Evolutionary conservation across 768 basidiomycete genomes (phyloP).

Genomic region (Lyophyllum semitale): DNA sequence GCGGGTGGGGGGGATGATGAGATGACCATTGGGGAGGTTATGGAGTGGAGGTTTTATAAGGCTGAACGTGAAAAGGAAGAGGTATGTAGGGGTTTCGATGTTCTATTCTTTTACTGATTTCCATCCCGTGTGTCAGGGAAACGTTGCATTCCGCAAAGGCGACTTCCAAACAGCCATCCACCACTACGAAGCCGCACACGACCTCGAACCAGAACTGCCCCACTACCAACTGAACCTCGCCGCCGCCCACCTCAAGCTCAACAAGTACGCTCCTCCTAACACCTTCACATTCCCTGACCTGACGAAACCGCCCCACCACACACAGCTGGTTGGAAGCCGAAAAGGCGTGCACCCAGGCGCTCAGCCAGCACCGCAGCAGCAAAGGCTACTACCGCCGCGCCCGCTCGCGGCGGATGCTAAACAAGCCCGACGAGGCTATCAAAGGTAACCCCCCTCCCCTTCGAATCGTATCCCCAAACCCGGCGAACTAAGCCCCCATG

Average conservation of each 20-base stretch:
- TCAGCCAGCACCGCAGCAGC: conserved; percentile 64
- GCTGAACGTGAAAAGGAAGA: conserved; percentile 74
- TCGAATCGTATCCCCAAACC: background rate
- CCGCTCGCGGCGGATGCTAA: conserved; percentile 64
- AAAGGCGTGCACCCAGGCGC: conserved; percentile 64
- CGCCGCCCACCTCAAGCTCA: conserved; percentile 70
- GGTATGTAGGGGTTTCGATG: conserved; percentile 43
- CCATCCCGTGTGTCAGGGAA: conserved; percentile 48
- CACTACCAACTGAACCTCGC: conserved; percentile 79
- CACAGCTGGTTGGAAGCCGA: conserved; percentile 78
- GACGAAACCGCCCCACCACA: no score
- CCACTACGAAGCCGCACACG: conserved; percentile 60
- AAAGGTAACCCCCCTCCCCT: conserved; percentile 41
- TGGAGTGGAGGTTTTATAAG: conserved; percentile 72
- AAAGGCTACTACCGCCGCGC: conserved; percentile 75
- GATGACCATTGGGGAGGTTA: conserved; percentile 73
- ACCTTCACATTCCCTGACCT: conserved; percentile 4
- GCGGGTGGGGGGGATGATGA: conserved; percentile 45
- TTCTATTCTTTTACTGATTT: conserved; percentile 9
- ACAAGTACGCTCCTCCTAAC: conserved; percentile 51
- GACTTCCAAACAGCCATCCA: conserved; percentile 56
- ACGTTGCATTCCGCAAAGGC: conserved; percentile 65
- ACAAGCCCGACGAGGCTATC: conserved; percentile 56
- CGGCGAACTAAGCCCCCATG: background rate
- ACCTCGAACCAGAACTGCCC: conserved; percentile 71